Evolutionary conservation across 1,284 basidiomycete species (phyloP).

Genomic region (Puccinia hordei): DNA sequence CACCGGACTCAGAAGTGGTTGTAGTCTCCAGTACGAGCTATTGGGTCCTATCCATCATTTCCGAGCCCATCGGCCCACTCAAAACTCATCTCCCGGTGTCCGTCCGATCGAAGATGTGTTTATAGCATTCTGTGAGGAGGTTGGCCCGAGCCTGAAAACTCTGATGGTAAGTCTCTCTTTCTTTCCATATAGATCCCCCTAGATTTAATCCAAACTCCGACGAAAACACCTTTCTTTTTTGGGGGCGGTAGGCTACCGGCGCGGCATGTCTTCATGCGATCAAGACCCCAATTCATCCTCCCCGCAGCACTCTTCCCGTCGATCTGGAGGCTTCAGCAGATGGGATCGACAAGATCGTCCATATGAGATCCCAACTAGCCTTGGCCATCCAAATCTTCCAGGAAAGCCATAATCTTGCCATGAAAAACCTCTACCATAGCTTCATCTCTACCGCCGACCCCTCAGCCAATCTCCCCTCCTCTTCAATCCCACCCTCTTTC

Average conservation of each 20-base stretch:
- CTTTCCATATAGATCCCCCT: background rate
- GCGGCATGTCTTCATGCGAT: slow-evolving; percentile 44
- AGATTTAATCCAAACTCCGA: too few species aligned
- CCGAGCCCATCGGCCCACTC: background rate
- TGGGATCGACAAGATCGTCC: slow-evolving; percentile 29
- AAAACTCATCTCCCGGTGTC: slow-evolving; percentile 53
- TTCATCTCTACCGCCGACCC: slow-evolving; percentile 21
- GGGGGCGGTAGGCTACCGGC: slow-evolving; percentile 36
- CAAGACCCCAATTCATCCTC: slow-evolving; percentile 11
- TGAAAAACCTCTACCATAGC: slow-evolving; percentile 41
- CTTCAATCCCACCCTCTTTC: background rate
- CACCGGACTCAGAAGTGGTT: slow-evolving; percentile 79
- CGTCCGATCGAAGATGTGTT: slow-evolving; percentile 65
- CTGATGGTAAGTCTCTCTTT: slow-evolving; percentile 67
- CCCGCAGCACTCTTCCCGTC: background rate
- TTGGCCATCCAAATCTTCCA: slow-evolving; percentile 34
- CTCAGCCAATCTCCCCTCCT: background rate
- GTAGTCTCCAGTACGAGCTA: slow-evolving; percentile 77
- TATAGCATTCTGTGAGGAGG: slow-evolving; percentile 76
- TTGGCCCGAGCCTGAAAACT: slow-evolving; percentile 74
- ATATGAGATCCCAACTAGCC: slow-evolving; percentile 31
- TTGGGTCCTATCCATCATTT: slow-evolving; percentile 60
- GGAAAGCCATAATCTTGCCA: slow-evolving; percentile 31
- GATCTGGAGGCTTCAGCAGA: slow-evolving; percentile 24
- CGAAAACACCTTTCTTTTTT: background rate